Evolutionary conservation across 2,329 filamentous ascomycete species (phyloP).

Genomic region (Gnomoniopsis smithogilvyi): DNA sequence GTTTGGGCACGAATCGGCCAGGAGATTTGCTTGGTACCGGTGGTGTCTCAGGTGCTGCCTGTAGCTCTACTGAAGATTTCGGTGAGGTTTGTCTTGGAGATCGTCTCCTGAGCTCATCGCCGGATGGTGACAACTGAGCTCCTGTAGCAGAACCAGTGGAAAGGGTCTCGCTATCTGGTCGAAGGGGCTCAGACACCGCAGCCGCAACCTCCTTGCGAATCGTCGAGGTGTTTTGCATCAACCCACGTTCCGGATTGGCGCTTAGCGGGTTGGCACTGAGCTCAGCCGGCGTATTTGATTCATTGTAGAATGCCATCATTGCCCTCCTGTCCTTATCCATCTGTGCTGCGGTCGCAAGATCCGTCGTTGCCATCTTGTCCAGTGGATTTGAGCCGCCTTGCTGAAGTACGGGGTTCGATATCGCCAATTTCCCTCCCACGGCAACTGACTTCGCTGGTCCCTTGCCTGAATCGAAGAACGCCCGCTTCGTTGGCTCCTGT

Average conservation of each 20-base stretch:
- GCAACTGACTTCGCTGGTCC: conserved; percentile 19
- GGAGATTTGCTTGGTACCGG: conserved; percentile 5
- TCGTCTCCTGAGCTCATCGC: conserved; percentile 47
- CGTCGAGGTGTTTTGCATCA: conserved; percentile 32
- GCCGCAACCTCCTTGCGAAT: conserved; percentile 37
- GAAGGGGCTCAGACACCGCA: conserved; percentile 16
- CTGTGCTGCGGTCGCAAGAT: conserved; percentile 44
- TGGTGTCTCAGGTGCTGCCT: neutral
- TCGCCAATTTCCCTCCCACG: conserved; percentile 37
- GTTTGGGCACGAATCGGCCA: conserved; percentile 5
- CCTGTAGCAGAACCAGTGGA: conserved; percentile 41
- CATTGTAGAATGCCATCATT: conserved; percentile 10
- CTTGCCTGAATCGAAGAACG: conserved; percentile 4
- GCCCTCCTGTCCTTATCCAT: conserved; percentile 44
- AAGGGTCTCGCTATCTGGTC: conserved; percentile 21
- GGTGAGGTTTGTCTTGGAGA: conserved; percentile 41
- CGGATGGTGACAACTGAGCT: conserved; percentile 47
- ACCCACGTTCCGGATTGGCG: conserved; percentile 26
- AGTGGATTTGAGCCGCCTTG: conserved; percentile 37
- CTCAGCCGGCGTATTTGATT: neutral
- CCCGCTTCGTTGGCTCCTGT: conserved; percentile 7
- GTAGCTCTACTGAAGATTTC: neutral
- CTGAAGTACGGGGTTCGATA: conserved; percentile 48
- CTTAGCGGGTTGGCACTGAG: neutral
- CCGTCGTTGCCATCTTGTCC: conserved; percentile 45